Evolutionary conservation across 495 filamentous ascomycete genomes (phyloP), one percentile per base, ranked within the genome.

Genomic region (Penicillium herquei): DNA sequence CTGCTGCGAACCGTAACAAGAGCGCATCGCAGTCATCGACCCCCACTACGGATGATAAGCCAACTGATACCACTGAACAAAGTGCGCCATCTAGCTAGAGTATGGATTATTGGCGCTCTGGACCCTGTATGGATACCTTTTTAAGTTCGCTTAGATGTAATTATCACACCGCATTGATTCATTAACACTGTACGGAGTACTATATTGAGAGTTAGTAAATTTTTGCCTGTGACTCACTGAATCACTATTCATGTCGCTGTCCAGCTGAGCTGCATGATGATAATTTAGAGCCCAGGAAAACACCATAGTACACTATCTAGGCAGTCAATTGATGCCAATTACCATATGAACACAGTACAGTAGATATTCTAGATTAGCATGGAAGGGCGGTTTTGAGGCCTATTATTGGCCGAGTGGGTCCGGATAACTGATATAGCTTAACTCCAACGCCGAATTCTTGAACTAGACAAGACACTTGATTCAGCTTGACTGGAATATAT

Each of bases 1-100:
- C 87, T 14, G 83, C 85, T 41, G 81, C 86, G 42, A 85, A 80
- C 65, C 84, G 84, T 64, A 78, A 73, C 35, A 79, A 76, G 71
- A 70, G 57, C 58, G 61, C 65, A 1, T 72, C 75, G 16, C 68
- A 68, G 49, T 58, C 74, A 21, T 64, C 57, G 31, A 49, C 69
- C 34, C 43, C 64, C 6, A 57, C 62, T 48, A 32, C 62, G 7
- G 41, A 14, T 43, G 63, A 66, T 37, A 59, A 57, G 45, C 61
- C 55, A 7, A 46, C 58, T 31, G 65, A 42, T 54, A 39, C 65
- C 1, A 51, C 48, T 56, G 70, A 73, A 59, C 66, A 70, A 53
- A 68, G 56, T 48, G 65, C 70, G 30, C 66, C 70, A 10, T 46
- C 64, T 42, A 75, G 66, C 51, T 75, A 68, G 56, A 26, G 39